Evolutionary conservation across 805 yeast genomes (phyloP).

Genomic region (Metschnikowia dekortorum): DNA sequence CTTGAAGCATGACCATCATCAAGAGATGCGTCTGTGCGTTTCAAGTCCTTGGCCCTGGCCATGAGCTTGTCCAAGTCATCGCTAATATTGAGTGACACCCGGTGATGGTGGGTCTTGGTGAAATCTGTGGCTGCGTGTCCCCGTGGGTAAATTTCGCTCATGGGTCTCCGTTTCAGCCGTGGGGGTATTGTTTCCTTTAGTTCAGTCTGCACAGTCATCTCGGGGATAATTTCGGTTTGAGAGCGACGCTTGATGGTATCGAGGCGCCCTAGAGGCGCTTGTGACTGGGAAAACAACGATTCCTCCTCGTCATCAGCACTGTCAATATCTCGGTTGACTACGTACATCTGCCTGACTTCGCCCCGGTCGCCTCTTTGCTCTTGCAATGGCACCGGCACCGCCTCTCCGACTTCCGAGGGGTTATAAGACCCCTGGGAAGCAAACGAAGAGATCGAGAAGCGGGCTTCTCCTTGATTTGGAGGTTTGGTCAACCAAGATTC

Average conservation of each 20-base stretch:
- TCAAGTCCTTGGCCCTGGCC: constrained; percentile 26
- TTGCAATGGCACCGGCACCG: constrained; percentile 14
- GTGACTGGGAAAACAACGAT: constrained; percentile 14
- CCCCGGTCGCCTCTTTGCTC: constrained; percentile 6
- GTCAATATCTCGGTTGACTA: neutral
- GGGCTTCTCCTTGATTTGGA: neutral
- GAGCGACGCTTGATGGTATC: constrained; percentile 16
- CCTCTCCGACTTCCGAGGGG: constrained; percentile 21
- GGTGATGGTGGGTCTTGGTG: constrained; percentile 5
- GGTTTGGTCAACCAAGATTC: constrained; percentile 3
- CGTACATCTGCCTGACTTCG: constrained; percentile 12
- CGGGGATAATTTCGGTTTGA: constrained; percentile 21
- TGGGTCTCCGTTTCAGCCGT: constrained; percentile 36
- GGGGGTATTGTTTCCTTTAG: constrained; percentile 37
- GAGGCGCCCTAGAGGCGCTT: constrained; percentile 19
- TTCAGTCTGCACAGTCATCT: constrained; percentile 28
- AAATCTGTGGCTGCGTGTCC: neutral
- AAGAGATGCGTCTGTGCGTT: neutral
- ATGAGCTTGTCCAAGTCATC: constrained; percentile 38
- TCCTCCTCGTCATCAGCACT: constrained; percentile 8
- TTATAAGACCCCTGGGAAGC: constrained; percentile 13
- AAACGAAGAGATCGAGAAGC: constrained; percentile 10
- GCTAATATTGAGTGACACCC: constrained; percentile 25
- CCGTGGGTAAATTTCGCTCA: constrained; percentile 19
- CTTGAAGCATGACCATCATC: neutral